phyloP scores from a whole-genome alignment of 2,329 filamentous ascomycete species.

The Didymella lethalis region DNA sequence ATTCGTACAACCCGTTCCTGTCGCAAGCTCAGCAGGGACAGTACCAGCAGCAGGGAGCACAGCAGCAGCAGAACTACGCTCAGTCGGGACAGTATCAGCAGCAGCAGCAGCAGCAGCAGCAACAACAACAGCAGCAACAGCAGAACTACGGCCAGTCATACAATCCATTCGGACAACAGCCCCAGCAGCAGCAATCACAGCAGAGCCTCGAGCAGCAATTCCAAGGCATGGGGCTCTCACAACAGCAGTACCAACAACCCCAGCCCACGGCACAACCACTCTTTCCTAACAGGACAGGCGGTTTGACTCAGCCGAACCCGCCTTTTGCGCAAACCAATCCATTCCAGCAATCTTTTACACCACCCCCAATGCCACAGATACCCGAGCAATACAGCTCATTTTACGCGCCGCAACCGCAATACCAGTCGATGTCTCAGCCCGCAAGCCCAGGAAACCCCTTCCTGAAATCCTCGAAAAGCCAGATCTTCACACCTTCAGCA shows the following conservation, averaged over 20 bases:
- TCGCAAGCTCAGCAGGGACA: slow-evolving; percentile 45
- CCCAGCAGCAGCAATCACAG: slow-evolving; percentile 33
- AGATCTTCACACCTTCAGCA: slow-evolving; percentile 51
- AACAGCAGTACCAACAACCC: slow-evolving; percentile 53
- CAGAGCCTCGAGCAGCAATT: slow-evolving; percentile 71
- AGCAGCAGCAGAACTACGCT: slow-evolving; percentile 29
- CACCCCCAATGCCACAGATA: slow-evolving; percentile 53
- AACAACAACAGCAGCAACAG: slow-evolving; percentile 8
- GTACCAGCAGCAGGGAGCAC: slow-evolving; percentile 30
- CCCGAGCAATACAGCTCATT: slow-evolving; percentile 50
- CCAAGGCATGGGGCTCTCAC: slow-evolving; percentile 73
- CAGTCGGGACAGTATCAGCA: slow-evolving; percentile 23
- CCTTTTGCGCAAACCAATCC: slow-evolving; percentile 51
- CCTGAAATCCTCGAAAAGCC: slow-evolving; percentile 53
- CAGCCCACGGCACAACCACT: slow-evolving; percentile 54
- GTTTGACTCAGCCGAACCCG: slow-evolving; percentile 55
- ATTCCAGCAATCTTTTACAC: slow-evolving; percentile 52
- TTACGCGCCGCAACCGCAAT: slow-evolving; percentile 42
- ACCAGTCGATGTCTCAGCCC: slow-evolving; percentile 53
- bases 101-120: slow-evolving; percentile 8
- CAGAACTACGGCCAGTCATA: slow-evolving; percentile 18
- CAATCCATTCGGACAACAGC: slow-evolving; percentile 31
- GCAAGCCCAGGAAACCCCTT: slow-evolving; percentile 54
- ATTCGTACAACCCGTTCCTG: slow-evolving; percentile 75
- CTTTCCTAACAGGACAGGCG: slow-evolving; percentile 80